phyloP scores from a whole-genome alignment of 169 alveolate genomes.

The Plasmodium yoelii region DNA sequence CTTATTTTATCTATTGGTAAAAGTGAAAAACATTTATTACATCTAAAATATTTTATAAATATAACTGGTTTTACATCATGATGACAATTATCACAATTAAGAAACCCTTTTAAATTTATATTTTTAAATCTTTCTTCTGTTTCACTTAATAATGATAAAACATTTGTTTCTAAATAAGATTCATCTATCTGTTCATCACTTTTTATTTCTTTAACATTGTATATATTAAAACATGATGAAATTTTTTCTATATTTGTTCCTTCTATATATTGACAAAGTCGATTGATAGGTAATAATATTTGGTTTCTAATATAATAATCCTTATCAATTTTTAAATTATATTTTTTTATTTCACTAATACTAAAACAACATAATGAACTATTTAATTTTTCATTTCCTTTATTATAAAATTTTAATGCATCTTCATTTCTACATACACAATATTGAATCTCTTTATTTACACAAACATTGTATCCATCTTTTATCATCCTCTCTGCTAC shows the following conservation, averaged over 20 bases:
- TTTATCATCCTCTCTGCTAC: conserved; percentile 94
- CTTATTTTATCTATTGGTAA: conserved; percentile 52
- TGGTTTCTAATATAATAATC: conserved; percentile 94
- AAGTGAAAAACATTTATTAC: conserved; percentile 35
- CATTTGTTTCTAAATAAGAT: conserved; percentile 54
- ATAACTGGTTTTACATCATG: conserved; percentile 62
- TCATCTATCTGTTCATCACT: conserved; percentile 53
- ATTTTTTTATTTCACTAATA: conserved; percentile 89
- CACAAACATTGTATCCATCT: conserved; percentile 88
- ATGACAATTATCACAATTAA: conserved; percentile 32
- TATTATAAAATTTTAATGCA: conserved; percentile 43
- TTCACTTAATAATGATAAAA: conserved; percentile 46
- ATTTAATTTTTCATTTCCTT: conserved; percentile 53
- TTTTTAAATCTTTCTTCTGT: conserved; percentile 70
- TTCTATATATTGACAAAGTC: conserved; percentile 92
- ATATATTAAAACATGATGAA: conserved; percentile 65
- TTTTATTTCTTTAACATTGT: conserved; percentile 66
- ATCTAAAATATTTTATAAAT: conserved; percentile 64
- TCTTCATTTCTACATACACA: conserved; percentile 89
- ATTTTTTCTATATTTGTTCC: conserved; percentile 90
- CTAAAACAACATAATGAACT: conserved; percentile 91
- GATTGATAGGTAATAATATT: conserved; percentile 92
- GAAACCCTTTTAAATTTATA: conserved; percentile 64
- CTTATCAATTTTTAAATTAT: conserved; percentile 87
- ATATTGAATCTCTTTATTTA: conserved; percentile 93